Evolutionary conservation across 768 basidiomycete genomes (phyloP), one percentile per base, ranked within the genome.

Genomic region (Boletellus sp.): DNA sequence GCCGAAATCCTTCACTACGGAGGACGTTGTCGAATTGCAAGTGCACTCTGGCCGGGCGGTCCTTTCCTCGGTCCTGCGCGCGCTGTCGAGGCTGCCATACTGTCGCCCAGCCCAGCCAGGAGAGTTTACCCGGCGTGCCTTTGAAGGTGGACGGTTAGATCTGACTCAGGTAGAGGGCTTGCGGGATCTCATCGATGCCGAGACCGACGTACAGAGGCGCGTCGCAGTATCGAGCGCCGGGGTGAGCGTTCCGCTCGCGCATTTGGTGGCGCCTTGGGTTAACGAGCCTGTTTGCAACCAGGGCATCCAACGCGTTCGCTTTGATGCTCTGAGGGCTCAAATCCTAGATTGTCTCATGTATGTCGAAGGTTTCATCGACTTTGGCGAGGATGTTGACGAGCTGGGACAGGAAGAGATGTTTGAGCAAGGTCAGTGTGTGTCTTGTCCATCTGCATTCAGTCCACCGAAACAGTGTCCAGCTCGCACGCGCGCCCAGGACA

Each of bases 351-450:
- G 85, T 43, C 78, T 92, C 19, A 83, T 93, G 11, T 77, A 83
- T 53, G 74, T 91, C 4, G 94, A 96, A 67, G 94, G 93, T 1
- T 70, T 94, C 17, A 94, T 96, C 47, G 93, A 95, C 65, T 96
- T 94, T 66, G 90, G 90, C 6, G 93, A 96, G 69, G 88, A 85
- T 24, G 61, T 70, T 13, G 93, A 94, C 60, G 88, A 90, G 32
- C 79, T 94, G 35, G 91, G 68, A 9, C 66, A 94, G 60, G 86
- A 87, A n/a, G 84, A 78, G 9, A 82, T 91, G 17, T 83, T 80
- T 55, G 84, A 84, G 10, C 74, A 79, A 71, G 89, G 92, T 88
- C 22, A 3, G 59, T 50, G 28, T 42, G 17, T 17, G 16, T 3
- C 28, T 35, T 28, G 42, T 43, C 50, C 7, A 4, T 51, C 22